A percentile compares a stretch with the other conserved stretches of the same genome.
These are phyloP conservation scores for Chalciporus sp. DNA, from an alignment of 1,284 basidiomycete species.

Conservation along the genomic window DNA sequence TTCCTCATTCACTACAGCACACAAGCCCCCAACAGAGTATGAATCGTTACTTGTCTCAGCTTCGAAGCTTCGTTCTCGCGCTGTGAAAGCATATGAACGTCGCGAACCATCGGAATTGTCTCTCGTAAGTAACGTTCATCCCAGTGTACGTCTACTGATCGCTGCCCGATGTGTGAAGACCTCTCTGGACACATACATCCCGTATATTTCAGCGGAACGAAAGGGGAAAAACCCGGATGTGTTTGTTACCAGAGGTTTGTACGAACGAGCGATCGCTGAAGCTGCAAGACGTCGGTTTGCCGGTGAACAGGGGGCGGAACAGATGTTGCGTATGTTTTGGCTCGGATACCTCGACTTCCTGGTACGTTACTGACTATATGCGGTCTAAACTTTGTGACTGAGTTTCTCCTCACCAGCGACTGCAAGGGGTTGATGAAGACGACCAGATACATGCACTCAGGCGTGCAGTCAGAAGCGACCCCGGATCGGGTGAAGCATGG, in stretches of 20 bases:
- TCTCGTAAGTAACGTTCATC: conserved; percentile 44
- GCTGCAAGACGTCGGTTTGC: conserved; percentile 58
- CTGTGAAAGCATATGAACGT: conserved; percentile 61
- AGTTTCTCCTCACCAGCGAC: conserved; percentile 42
- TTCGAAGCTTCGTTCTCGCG: conserved; percentile 65
- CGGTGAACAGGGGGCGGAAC: conserved; percentile 57
- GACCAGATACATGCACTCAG: conserved; percentile 44
- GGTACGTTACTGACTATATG: conserved; percentile 31
- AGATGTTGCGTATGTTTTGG: conserved; percentile 65
- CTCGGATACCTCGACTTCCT: conserved; percentile 61
- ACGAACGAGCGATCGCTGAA: conserved; percentile 79
- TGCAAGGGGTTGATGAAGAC: conserved; percentile 44
- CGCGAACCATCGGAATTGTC: conserved; percentile 62
- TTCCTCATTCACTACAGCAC: conserved; percentile 83
- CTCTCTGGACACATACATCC: conserved; percentile 62
- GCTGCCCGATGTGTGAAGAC: conserved; percentile 25
- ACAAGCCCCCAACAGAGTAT: conserved; percentile 75
- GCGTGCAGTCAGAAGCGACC: conserved; percentile 67
- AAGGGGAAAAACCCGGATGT: conserved; percentile 66
- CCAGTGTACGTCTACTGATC: conserved; percentile 1
- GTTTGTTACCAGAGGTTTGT: conserved; percentile 61
- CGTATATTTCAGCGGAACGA: conserved; percentile 67
- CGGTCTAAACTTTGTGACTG: not conserved
- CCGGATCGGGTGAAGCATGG: conserved; percentile 72
- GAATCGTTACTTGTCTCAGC: conserved; percentile 75